phyloP scores from a whole-genome alignment of 768 basidiomycete species.

The Cystofilobasidium capitatum region DNA sequence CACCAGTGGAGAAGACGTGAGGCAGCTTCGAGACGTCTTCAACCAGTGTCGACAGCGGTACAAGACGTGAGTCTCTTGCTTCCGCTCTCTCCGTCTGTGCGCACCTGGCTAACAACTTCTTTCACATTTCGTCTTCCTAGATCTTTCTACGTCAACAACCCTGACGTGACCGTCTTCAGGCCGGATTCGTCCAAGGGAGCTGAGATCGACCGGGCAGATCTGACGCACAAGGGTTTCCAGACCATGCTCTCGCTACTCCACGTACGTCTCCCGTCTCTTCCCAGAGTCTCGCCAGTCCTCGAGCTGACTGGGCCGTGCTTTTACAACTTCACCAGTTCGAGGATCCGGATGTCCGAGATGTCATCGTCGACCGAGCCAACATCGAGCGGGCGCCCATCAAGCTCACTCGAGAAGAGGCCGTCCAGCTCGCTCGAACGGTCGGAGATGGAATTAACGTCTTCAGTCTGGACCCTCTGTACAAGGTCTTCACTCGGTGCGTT shows the following conservation, averaged over 20 bases:
- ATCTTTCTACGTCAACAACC: background rate
- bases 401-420: conserved; percentile 53
- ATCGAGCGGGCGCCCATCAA: conserved; percentile 70
- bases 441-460: conserved; percentile 4
- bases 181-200: conserved; percentile 5
- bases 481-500: conserved; percentile 9
- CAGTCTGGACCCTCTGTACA: conserved; percentile 8
- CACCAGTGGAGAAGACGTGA: conserved; percentile 53
- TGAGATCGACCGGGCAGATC: conserved; percentile 19
- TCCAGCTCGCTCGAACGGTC: conserved; percentile 37
- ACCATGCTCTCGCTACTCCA: conserved; percentile 76
- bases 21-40: conserved; percentile 42
- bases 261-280: conserved; percentile 44
- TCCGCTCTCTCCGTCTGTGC: background rate
- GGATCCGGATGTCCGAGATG: conserved; percentile 62
- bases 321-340: too few species aligned
- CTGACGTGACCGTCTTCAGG: conserved; percentile 17
- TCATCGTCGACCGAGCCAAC: conserved; percentile 61
- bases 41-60: conserved; percentile 19
- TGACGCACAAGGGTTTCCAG: conserved; percentile 40
- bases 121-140: background rate
- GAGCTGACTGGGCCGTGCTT: background rate
- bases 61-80: background rate
- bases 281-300: background rate
- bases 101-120: background rate